Evolutionary conservation across 2,329 filamentous ascomycete species (phyloP).

Genomic region (Myriosclerotinia scirpicola): DNA sequence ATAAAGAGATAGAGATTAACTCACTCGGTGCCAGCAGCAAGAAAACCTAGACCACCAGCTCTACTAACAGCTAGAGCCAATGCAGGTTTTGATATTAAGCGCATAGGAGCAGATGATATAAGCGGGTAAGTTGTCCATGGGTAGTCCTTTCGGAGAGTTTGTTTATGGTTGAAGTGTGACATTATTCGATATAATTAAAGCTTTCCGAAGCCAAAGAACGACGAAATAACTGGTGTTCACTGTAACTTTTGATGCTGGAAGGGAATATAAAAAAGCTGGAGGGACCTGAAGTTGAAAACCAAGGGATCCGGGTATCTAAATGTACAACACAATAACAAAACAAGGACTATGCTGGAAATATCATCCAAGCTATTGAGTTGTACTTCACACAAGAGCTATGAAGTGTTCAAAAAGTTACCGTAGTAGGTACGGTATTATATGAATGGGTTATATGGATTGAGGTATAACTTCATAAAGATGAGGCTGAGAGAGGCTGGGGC

Average conservation of each 20-base stretch:
- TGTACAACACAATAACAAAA: not conserved
- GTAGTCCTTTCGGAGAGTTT: slow-evolving; percentile 24
- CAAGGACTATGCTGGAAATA: slow-evolving; percentile 2
- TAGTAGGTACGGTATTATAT: slow-evolving; percentile 4
- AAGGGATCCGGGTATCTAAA: slow-evolving; percentile 1
- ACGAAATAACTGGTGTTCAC: not conserved
- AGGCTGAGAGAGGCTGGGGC: slow-evolving; percentile 15
- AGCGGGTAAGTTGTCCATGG: slow-evolving; percentile 39
- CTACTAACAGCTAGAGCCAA: slow-evolving; percentile 61
- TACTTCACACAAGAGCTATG: not conserved
- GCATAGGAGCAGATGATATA: slow-evolving; percentile 67
- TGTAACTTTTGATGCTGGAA: not conserved
- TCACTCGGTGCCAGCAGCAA: slow-evolving; percentile 44
- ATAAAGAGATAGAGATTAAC: slow-evolving; percentile 3
- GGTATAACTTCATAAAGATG: slow-evolving; percentile 6
- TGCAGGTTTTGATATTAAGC: slow-evolving; percentile 55
- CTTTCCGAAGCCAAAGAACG: not conserved
- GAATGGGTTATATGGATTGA: not conserved
- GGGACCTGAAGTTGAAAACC: not conserved
- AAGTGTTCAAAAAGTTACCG: not conserved
- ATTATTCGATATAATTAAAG: slow-evolving; percentile 11
- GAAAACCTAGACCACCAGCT: slow-evolving; percentile 53
- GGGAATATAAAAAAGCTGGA: slow-evolving; percentile 9
- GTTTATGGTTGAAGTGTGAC: slow-evolving; percentile 13
- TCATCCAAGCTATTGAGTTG: not conserved